Evolutionary conservation across 305 asterid species (phyloP).

Genomic region (Fraxinus xanthoxyloides): DNA sequence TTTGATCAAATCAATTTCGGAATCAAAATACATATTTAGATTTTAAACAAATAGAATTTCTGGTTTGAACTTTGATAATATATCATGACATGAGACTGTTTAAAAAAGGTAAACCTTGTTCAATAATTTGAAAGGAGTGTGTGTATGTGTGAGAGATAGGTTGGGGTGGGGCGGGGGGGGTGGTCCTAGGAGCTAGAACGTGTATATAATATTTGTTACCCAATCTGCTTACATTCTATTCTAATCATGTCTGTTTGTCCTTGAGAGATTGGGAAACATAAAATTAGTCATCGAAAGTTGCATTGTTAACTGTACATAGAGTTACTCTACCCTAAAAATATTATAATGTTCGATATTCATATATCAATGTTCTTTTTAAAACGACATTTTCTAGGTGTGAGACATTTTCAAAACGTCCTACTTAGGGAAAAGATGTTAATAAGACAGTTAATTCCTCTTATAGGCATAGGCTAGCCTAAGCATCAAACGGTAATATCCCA

Average conservation of each 20-base stretch:
- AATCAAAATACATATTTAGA: background rate
- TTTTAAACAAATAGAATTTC: background rate
- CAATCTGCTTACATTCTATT: conserved; percentile 32
- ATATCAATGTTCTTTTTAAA: too few species aligned
- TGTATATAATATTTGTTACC: conserved; percentile 29
- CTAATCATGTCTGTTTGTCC: conserved; percentile 32
- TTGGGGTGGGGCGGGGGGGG: too few species aligned
- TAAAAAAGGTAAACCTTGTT: background rate
- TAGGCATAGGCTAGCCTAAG: background rate
- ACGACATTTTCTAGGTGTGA: too few species aligned
- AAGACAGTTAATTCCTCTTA: background rate
- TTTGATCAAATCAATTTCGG: too few species aligned
- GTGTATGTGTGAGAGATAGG: background rate
- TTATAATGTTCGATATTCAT: too few species aligned
- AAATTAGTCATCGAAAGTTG: background rate
- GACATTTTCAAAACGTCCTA: too few species aligned
- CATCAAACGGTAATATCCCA: too few species aligned
- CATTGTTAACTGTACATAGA: background rate
- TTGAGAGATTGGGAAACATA: background rate
- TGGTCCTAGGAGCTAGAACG: background rate
- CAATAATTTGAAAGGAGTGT: conserved; percentile 12
- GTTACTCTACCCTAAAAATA: too few species aligned
- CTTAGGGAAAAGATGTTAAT: too few species aligned
- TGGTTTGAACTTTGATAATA: background rate
- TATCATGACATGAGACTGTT: background rate